Base-by-base conservation (phyloP, 345 rosid genomes). In the Barbarea vulgaris region DNA sequence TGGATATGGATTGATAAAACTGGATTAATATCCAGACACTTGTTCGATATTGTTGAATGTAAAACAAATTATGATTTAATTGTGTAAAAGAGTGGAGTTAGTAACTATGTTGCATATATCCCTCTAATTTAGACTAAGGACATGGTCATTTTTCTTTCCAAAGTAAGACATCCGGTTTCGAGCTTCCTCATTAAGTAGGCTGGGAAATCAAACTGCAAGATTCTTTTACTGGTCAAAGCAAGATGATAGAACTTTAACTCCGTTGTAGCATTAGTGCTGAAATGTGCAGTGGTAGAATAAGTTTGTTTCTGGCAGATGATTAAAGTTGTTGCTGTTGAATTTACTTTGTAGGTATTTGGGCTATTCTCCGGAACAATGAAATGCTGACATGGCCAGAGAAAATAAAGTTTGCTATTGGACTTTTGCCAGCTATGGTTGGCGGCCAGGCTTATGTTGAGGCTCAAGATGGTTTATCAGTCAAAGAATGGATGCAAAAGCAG, bases 321-420 rank as follows among this genome's bases (percentile, higher is more conserved):
- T 22, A 0, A 53, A 44, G 55, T 21, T 75, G 56, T 52, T 41
- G 15, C 9, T 53, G 41, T 61, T 69, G 65, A 67, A 61, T 80
- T 14, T 73, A 54, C 64, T 54, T 60, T 75, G 52, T 80, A 94
- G 96, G 97, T 67, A 90, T 94, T 67, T 91, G 85, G 86, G 97
- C 98, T 53, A 94, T 94, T 62, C 85, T 94, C 70, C 85, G 78
- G 82, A 94, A 94, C 73, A 94, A 90, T 62, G 93, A 90, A 77
- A 94, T 94, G 97, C 84, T 94, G 77, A 90, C 97, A 36, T 94
- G 98, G 98, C 93, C 96, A 11, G 97, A 94, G 81, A 94, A 94
- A 78, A 85, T 87, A 52, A 94, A 90, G 83, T 94, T 94, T 86
- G 98, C 98, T 18, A 90, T 90, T 65, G 97, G 98, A 57, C 96